phyloP scores from a whole-genome alignment of 768 basidiomycete species.

The Trametes maxima region DNA sequence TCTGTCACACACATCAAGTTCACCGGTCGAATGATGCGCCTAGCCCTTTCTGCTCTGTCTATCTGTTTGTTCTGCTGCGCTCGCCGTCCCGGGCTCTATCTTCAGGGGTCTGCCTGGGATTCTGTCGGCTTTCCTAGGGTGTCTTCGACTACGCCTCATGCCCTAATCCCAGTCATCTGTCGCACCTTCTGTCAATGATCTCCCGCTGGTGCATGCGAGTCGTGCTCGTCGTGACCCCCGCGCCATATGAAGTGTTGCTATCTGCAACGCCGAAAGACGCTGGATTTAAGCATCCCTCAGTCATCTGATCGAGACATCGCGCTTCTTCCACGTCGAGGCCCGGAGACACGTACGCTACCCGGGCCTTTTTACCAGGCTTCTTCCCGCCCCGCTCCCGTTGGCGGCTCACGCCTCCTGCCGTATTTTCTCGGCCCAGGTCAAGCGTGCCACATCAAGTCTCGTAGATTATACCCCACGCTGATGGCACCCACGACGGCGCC shows the following conservation, averaged over 20 bases:
- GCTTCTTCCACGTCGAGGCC: constrained; percentile 4
- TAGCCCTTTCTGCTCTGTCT: not conserved
- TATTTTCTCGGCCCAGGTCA: not conserved
- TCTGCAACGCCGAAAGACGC: not conserved
- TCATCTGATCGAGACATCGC: constrained; percentile 3
- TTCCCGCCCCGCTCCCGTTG: not conserved
- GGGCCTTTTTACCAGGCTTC: constrained; percentile 4
- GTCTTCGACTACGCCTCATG: constrained; percentile 11
- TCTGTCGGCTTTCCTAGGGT: constrained; percentile 8
- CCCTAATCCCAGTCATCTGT: constrained; percentile 8
- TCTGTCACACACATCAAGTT: constrained; percentile 1
- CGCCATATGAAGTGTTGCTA: constrained; percentile 8
- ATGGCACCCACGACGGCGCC: not conserved
- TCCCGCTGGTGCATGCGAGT: constrained; percentile 4
- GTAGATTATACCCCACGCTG: constrained; percentile 1
- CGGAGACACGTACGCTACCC: constrained; percentile 4
- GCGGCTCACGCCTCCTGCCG: not conserved
- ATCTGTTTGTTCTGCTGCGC: constrained; percentile 5
- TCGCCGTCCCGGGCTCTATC: not conserved
- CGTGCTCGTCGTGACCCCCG: constrained; percentile 8
- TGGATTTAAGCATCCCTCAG: constrained; percentile 1
- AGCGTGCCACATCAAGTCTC: not conserved
- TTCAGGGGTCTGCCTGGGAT: not conserved
- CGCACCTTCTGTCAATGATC: constrained; percentile 13
- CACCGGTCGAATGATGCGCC: constrained; percentile 11